phyloP scores from a whole-genome alignment of 805 yeast genomes.

The Pichia ethanolica region DNA sequence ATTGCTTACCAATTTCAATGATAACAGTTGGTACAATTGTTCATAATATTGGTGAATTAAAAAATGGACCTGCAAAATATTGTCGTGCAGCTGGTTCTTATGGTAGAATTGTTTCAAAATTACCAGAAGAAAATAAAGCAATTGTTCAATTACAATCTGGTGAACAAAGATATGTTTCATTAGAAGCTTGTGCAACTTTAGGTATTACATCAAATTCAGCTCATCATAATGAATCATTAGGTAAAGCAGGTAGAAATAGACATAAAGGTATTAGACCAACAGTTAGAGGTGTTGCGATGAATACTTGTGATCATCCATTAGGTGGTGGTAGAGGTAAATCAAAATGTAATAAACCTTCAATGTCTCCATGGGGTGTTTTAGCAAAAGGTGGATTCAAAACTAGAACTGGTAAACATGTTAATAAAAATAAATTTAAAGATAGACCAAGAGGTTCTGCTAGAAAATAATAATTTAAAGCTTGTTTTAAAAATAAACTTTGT shows the following conservation, averaged over 20 bases:
- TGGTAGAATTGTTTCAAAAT: constrained; percentile 78
- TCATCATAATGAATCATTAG: constrained; percentile 81
- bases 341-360: constrained; percentile 88
- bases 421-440: constrained; percentile 80
- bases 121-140: constrained; percentile 63
- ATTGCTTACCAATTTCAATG: constrained; percentile 87
- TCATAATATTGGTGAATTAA: constrained; percentile 76
- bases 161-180: constrained; percentile 82
- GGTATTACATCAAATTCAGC: constrained; percentile 91
- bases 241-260: constrained; percentile 95
- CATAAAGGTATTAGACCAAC: constrained; percentile 90
- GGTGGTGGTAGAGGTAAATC: constrained; percentile 99
- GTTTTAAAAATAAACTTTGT: not conserved
- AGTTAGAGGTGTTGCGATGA: constrained; percentile 98
- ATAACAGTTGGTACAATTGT: constrained; percentile 91
- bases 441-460: constrained; percentile 63
- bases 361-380: constrained; percentile 92
- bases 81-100: constrained; percentile 94
- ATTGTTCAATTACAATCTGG: constrained; percentile 81
- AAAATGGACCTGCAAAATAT: constrained; percentile 74
- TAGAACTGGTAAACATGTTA: constrained; percentile 80
- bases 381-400: constrained; percentile 93
- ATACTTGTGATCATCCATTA: constrained; percentile 94
- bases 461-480: not conserved
- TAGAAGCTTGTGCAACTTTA: constrained; percentile 87